Conservation (phyloP, 2,329 filamentous ascomycete species). For the Venturia pyrina region DNA sequence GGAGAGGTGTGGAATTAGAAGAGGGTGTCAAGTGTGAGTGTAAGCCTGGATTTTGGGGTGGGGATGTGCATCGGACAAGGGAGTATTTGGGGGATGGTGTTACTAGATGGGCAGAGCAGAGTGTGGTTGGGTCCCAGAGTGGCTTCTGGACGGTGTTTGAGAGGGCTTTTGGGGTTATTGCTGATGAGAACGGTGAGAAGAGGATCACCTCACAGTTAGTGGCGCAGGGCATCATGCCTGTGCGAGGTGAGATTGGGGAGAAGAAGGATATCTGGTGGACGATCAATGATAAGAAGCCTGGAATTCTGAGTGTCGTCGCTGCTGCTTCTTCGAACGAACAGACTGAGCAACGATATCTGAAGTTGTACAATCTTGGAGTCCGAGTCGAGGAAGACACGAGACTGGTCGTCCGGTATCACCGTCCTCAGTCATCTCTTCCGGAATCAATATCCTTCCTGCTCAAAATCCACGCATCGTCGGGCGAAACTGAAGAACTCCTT, state of each 20-base stretch:
- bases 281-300: background rate
- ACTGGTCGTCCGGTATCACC: background rate
- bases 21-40: constrained; percentile 25
- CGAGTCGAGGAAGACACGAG: background rate
- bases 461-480: background rate
- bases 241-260: background rate
- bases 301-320: background rate
- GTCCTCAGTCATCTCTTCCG: background rate
- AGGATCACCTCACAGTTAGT: background rate
- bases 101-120: background rate
- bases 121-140: background rate
- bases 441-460: background rate
- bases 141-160: background rate
- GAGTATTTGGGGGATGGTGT: background rate
- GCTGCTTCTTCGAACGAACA: background rate
- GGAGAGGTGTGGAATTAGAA: constrained; percentile 24
- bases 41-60: constrained; percentile 14
- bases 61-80: background rate
- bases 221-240: background rate
- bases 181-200: background rate
- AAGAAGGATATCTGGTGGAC: background rate
- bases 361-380: background rate
- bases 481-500: background rate
- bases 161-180: background rate
- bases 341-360: background rate